A percentile compares a stretch with the other conserved stretches of the same genome.
These are phyloP conservation scores for Stachybotrys chlorohalonatus DNA, from an alignment of 2,329 filamentous ascomycete species.

Conservation along the genomic window DNA sequence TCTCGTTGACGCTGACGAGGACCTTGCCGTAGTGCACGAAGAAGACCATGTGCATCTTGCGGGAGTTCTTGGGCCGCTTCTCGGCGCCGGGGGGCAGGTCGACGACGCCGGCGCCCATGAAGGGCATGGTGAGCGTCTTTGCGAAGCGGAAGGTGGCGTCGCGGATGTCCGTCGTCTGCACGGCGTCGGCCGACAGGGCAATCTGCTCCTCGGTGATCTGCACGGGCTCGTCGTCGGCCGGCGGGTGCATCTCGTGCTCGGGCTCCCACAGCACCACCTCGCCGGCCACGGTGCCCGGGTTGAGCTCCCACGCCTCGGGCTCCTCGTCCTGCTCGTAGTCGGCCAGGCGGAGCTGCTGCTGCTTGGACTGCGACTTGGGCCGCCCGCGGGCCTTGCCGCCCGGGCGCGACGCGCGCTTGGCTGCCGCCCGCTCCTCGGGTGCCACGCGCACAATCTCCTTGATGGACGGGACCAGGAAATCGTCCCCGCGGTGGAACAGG, in stretches of 20 bases:
- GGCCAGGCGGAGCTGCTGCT: constrained; percentile 15
- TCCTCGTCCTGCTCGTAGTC: constrained; percentile 43
- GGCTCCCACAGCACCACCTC: constrained; percentile 57
- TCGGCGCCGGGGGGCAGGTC: constrained; percentile 75
- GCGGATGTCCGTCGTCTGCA: constrained; percentile 49
- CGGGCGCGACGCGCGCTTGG: constrained; percentile 10
- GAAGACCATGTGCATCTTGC: constrained; percentile 96
- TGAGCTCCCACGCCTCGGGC: constrained; percentile 62
- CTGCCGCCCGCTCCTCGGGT: constrained; percentile 41
- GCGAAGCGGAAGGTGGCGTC: constrained; percentile 75
- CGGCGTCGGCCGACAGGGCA: constrained; percentile 45
- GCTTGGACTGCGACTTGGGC: constrained; percentile 17
- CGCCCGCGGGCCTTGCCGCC: constrained; percentile 16
- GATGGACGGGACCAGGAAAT: constrained; percentile 58
- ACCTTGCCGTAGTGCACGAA: constrained; percentile 82
- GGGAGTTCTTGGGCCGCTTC: constrained; percentile 85
- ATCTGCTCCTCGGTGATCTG: constrained; percentile 46
- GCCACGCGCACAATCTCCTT: constrained; percentile 66
- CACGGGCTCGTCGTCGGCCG: constrained; percentile 43
- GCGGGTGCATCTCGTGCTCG: constrained; percentile 43
- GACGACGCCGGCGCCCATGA: constrained; percentile 84
- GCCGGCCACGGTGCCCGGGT: constrained; percentile 55
- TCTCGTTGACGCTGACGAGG: constrained; percentile 66
- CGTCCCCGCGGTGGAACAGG: constrained; percentile 25
- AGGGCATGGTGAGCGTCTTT: constrained; percentile 75